A percentile compares a stretch with the other conserved stretches of the same genome.
These are phyloP conservation scores for Prunus kanzakura DNA, from an alignment of 306 rosid species.

Conservation along the genomic window DNA sequence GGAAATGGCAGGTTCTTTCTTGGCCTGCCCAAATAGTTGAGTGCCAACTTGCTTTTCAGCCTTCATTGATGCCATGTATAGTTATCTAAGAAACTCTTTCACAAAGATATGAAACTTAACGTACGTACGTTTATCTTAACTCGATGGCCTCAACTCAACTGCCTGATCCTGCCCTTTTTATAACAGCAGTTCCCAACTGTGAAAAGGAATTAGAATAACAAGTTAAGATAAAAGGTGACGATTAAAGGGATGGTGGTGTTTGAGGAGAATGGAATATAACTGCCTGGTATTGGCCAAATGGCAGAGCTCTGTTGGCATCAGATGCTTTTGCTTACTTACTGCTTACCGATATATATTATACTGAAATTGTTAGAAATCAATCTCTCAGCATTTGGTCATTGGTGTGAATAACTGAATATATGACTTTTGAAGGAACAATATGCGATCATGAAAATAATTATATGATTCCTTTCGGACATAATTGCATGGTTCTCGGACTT, in stretches of 20 bases:
- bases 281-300: neutral
- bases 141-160: neutral
- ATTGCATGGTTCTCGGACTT: neutral
- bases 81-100: neutral
- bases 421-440: neutral
- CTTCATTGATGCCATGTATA: constrained; percentile 49
- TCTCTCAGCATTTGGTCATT: no score
- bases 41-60: constrained; percentile 37
- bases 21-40: constrained; percentile 43
- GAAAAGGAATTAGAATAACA: constrained; percentile 30
- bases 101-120: neutral
- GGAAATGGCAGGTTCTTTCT: constrained; percentile 36
- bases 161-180: constrained; percentile 13
- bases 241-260: constrained; percentile 9
- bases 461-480: neutral
- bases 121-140: neutral
- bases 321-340: constrained; percentile 18
- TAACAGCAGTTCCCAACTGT: constrained; percentile 6
- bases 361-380: neutral
- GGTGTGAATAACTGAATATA: no score
- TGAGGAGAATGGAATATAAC: constrained; percentile 12
- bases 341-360: neutral
- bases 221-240: neutral
- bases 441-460: neutral
- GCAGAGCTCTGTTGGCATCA: constrained; percentile 17